Evolutionary conservation across 2,329 filamentous ascomycete genomes (phyloP), one percentile per base, ranked within the genome.

Genomic region (Paraphaeosphaeria sporulosa): DNA sequence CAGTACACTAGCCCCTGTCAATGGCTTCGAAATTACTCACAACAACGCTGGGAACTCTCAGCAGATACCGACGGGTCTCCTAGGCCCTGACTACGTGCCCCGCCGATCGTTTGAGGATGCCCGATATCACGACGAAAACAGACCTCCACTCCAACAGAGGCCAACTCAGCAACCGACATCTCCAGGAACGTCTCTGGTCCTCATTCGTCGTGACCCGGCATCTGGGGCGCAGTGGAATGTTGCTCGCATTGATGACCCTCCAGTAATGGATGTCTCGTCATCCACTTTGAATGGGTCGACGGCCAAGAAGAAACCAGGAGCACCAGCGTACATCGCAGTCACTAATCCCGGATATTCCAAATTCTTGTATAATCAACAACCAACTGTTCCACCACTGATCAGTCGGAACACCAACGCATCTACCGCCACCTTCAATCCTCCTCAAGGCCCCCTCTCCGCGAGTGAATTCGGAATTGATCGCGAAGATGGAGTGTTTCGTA

Each of bases 311-410:
- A 81, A 77, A 62, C 70, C 73, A 19, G 81, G 80, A 21, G 71
- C 79, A 8, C 81, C 82, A 0, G 63, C 83, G 44, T 82, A 79
- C 47, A 80, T 89, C 12, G 85, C 88, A 54, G 82, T 89, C 12
- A 82, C 79, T 9, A 88, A 86, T 25, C 84, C 85, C 1, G 86
- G 86, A 17, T 90, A 90, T 68, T 81, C 78, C 42, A 85, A 85
- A 56, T 89, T 89, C 64, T 72, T 83, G 10, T 67, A 78, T 64
- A 64, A 69, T 4, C 63, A 66, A 42, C 70, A 60, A 52, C 52
- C 40, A 42, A 55, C 50, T 21, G 57, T 60, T 32, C 60, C 68
- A 40, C 42, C 60, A 17, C 53, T 70, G 9, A 36, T 55, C n/a
- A 64, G 38, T 38, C 65, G 64, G 25, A 49, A 62, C 12, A 70